Evolutionary conservation across 2,329 filamentous ascomycete genomes (phyloP), one percentile per base, ranked within the genome.

Genomic region (Elsinoe necatrix): DNA sequence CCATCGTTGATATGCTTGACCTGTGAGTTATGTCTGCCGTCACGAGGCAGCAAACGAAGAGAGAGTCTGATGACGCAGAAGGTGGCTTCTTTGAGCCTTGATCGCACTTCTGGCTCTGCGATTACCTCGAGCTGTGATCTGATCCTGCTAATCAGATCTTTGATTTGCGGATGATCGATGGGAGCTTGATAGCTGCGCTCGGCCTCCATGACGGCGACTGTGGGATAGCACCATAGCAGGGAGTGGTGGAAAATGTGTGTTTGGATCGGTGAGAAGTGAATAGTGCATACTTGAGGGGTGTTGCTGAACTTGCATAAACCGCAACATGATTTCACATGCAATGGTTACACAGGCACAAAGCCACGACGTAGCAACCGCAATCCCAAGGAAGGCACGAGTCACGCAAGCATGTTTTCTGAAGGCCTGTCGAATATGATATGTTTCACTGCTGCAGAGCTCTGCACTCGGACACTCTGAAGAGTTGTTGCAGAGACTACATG

Each of bases 391-490:
- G 41, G 41, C 18, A 25, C 41, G 9, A 23, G 20, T 23, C 21
- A 25, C 11, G 20, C 20, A 45, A 25, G 14, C 34, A 37, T 37
- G 34, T 12, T 4, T 7, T 37, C 3, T 12, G 12, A 11, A 11
- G 20, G 4, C 7, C 8, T 43, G 4, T 20, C 9, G 27, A 29
- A 29, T 29, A 29, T 29, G 27, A 9, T 29, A 29, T 52, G 48
- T 52, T 25, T 52, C 31, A 52, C 48, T 21, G 21, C 16, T 25
- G 48, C 48, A 52, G 31, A 25, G 34, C 48, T 25, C 48, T 39
- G 14, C 29, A 52, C 20, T 52, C 34, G 29, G 14, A 21, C 18
- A 39, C 18, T 52, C 29, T 18, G 16, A 39, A 16, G 29, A 52
- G 48, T 14, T 18, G 31, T 23, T 37, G 9, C 18, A 39, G 48